Evolutionary conservation across 2,329 filamentous ascomycete genomes (phyloP), one percentile per base, ranked within the genome.

Genomic region (Aspergillus candidus): DNA sequence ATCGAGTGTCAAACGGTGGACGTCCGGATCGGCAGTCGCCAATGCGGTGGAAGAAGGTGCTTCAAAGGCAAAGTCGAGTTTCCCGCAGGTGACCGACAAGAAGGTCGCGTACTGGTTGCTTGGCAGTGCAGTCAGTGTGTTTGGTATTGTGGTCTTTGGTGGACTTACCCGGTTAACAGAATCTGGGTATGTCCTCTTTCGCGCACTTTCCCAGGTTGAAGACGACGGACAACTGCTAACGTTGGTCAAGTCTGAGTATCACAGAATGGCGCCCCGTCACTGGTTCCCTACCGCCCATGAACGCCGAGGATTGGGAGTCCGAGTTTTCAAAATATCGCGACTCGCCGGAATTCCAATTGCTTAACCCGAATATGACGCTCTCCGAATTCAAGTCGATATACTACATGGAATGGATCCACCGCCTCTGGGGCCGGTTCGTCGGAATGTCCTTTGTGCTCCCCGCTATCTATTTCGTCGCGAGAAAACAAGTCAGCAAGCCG

Each of bases 261-360:
- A 98, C 93, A 51, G 93, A 98, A 86, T 98, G 93, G 93, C 84
- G 83, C 55, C 93, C 93, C 39, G 90, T 98, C 35, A 97, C 93
- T 8, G 93, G 93, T 55, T 90, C 89, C 12, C 72, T 94, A 32
- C 90, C 89, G 31, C 93, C 93, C 32, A 78, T 86, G 67, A 86
- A 80, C 58, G 70, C 77, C 17, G 82, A 77, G 47, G 86, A 91
- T 62, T 98, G 93, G 93, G 84, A 95, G 56, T 82, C 83, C 52
- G 93, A 97, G 61, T 98, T 97, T 71, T 74, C 82, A 44, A 93
- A 94, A 69, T 98, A 98, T 74, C 84, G 85, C 53, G 80, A 85
- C 35, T 95, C 89, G 14, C 93, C 93, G 50, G 93, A 98, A 69
- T 98, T 91, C 72, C 82, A 86, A 61, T 79, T 89, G 50, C 77